phyloP scores from a whole-genome alignment of 345 rosid genomes.

The Boechera retrofracta region DNA sequence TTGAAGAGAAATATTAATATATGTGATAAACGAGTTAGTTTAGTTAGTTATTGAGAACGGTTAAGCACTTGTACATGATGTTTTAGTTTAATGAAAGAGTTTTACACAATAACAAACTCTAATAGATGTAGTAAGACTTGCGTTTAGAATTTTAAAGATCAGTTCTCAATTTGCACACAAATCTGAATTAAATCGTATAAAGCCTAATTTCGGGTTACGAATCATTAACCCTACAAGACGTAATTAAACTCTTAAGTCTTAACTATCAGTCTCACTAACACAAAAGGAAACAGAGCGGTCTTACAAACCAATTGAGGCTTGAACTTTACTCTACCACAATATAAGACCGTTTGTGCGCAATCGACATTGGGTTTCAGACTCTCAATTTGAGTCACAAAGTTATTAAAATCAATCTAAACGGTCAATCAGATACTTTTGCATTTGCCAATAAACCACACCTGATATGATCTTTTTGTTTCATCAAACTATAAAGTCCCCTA shows the following conservation, averaged over 20 bases:
- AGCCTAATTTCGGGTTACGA: neutral
- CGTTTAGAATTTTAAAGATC: too few species aligned
- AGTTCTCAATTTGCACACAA: neutral
- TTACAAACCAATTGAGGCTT: neutral
- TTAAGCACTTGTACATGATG: too few species aligned
- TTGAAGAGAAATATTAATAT: too few species aligned
- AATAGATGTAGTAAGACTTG: neutral
- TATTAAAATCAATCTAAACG: too few species aligned
- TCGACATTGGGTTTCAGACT: too few species aligned
- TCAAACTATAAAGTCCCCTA: neutral
- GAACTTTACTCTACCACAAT: neutral
- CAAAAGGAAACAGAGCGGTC: neutral
- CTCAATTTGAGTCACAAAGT: too few species aligned
- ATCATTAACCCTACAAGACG: neutral
- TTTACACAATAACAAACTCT: too few species aligned
- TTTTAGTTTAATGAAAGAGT: too few species aligned
- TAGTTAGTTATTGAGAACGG: too few species aligned
- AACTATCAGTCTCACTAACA: neutral
- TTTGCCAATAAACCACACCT: neutral
- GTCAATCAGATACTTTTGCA: neutral
- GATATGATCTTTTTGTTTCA: constrained; percentile 2
- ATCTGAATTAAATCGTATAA: neutral
- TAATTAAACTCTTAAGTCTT: neutral
- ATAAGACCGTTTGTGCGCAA: too few species aligned
- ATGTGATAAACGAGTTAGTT: too few species aligned